These are phyloP conservation scores for Haplosporangium gracile DNA, from an alignment of 192 early-diverging fungal species.

Conservation along the genomic window DNA sequence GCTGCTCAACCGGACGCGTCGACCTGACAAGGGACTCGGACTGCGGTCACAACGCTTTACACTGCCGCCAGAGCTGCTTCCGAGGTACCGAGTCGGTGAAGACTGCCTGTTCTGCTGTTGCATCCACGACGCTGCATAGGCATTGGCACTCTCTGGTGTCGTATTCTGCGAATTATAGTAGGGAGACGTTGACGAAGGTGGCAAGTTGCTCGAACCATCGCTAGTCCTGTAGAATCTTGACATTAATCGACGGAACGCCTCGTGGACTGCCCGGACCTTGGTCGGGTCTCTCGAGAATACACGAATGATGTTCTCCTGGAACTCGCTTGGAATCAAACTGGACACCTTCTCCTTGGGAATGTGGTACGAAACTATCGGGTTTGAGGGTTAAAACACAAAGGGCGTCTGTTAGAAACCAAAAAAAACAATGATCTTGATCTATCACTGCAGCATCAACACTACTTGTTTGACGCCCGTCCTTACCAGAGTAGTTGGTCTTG, in stretches of 20 bases:
- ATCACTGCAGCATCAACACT: too few relatives aligned
- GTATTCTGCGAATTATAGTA: conserved; percentile 51
- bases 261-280: conserved; percentile 63
- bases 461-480: background rate
- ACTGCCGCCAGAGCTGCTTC: background rate
- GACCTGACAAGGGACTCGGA: conserved; percentile 18
- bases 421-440: background rate
- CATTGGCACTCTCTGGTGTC: conserved; percentile 18
- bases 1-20: background rate
- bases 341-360: conserved; percentile 82
- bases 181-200: conserved; percentile 49
- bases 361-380: conserved; percentile 65
- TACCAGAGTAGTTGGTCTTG: conserved; percentile 62
- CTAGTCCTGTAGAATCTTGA: conserved; percentile 36
- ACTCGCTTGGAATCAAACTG: conserved; percentile 74
- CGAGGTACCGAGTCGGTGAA: conserved; percentile 16
- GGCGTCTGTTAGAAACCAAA: background rate
- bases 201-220: conserved; percentile 40
- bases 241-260: conserved; percentile 58
- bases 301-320: conserved; percentile 77
- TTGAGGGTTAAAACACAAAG: too few relatives aligned
- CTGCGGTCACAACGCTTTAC: conserved; percentile 18
- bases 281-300: conserved; percentile 71
- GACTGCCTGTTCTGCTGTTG: conserved; percentile 21
- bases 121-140: background rate